phyloP scores from a whole-genome alignment of 306 rosid species.

The Casuarina equisetifolia region DNA sequence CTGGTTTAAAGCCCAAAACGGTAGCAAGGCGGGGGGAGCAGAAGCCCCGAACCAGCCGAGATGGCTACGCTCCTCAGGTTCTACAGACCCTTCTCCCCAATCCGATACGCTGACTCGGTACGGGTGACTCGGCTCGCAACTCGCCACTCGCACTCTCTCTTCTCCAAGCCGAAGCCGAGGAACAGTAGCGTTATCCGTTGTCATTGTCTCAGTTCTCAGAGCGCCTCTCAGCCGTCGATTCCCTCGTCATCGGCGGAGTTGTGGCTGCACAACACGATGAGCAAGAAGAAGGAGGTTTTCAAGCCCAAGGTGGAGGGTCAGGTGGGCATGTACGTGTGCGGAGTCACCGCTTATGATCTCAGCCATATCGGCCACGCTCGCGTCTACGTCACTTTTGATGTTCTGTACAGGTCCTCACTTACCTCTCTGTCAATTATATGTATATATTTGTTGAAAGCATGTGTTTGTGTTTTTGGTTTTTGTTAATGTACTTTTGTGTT shows the following conservation, averaged over 20 bases:
- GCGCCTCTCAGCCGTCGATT: slow-evolving; percentile 43
- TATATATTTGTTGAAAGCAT: neutral
- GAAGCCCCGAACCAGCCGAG: neutral
- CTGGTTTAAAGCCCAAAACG: neutral
- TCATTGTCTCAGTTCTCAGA: slow-evolving; percentile 34
- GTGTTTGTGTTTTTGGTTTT: neutral
- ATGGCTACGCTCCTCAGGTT: slow-evolving; percentile 73
- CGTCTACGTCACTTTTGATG: slow-evolving; percentile 86
- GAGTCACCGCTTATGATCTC: slow-evolving; percentile 93
- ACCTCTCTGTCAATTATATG: slow-evolving; percentile 4
- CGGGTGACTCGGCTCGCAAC: slow-evolving; percentile 34
- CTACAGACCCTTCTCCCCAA: slow-evolving; percentile 52
- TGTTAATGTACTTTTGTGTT: neutral
- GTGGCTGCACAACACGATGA: slow-evolving; percentile 84
- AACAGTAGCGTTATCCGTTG: slow-evolving; percentile 22
- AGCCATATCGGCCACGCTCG: slow-evolving; percentile 99
- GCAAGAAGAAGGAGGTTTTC: slow-evolving; percentile 60
- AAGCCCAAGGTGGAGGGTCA: slow-evolving; percentile 70
- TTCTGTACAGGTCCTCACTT: slow-evolving; percentile 73
- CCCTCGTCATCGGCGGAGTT: slow-evolving; percentile 42
- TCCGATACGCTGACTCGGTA: slow-evolving; percentile 26
- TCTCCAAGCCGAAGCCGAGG: slow-evolving; percentile 24
- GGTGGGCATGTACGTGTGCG: slow-evolving; percentile 96
- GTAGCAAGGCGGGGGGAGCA: neutral
- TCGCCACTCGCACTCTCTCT: slow-evolving; percentile 16